Evolutionary conservation across 2,329 filamentous ascomycete species (phyloP).

Genomic region (Xylaria sp.): DNA sequence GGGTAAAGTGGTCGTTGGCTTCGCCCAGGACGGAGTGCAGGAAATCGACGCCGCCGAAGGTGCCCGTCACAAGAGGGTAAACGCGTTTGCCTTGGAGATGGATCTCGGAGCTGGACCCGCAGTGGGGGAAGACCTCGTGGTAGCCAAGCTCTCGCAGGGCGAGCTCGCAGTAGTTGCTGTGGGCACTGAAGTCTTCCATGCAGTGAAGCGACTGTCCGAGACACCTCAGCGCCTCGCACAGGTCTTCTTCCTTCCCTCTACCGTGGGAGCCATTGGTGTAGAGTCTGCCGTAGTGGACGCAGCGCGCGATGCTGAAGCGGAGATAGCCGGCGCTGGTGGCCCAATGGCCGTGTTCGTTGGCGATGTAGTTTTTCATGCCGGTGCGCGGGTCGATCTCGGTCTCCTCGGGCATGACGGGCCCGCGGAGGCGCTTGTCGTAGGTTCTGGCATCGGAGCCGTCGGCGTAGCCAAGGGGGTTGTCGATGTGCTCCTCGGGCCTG

Average conservation of each 20-base stretch:
- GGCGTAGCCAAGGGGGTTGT: constrained; percentile 83
- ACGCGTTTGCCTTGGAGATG: constrained; percentile 67
- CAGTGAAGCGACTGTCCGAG: constrained; percentile 77
- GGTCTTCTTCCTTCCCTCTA: constrained; percentile 71
- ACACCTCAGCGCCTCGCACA: constrained; percentile 79
- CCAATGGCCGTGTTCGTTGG: constrained; percentile 85
- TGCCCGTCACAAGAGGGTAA: constrained; percentile 74
- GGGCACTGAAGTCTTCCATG: constrained; percentile 77
- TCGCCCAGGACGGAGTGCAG: constrained; percentile 78
- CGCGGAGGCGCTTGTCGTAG: constrained; percentile 79
- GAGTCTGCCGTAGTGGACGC: constrained; percentile 76
- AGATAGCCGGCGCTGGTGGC: constrained; percentile 88
- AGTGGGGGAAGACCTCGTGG: constrained; percentile 72
- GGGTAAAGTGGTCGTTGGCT: constrained; percentile 81
- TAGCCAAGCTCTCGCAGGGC: constrained; percentile 73
- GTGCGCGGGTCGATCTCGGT: constrained; percentile 74
- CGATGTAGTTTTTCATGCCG: constrained; percentile 99
- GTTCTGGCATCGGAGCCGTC: constrained; percentile 84
- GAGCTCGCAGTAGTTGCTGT: constrained; percentile 83
- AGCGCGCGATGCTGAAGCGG: constrained; percentile 71
- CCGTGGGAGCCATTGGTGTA: constrained; percentile 68
- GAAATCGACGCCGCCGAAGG: constrained; percentile 83
- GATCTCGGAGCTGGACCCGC: constrained; percentile 67
- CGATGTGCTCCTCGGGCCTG: constrained; percentile 73
- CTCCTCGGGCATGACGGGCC: constrained; percentile 72